These are phyloP conservation scores for Umbellularia californica DNA, from an alignment of 164 flowering plant genomes.

Conservation along the genomic window DNA sequence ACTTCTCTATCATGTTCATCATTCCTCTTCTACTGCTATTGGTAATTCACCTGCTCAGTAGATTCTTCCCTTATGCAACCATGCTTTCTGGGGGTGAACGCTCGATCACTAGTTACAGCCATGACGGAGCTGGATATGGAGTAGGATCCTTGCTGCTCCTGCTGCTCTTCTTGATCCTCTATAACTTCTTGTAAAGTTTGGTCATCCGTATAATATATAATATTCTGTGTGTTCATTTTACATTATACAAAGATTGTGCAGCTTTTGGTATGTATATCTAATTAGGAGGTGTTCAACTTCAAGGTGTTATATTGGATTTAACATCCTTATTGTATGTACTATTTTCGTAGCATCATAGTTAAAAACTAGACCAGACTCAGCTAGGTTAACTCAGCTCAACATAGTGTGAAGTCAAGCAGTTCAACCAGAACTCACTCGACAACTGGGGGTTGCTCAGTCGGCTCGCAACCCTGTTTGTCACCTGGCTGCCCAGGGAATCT, in stretches of 20 bases:
- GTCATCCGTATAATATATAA: neutral
- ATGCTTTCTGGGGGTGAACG: constrained; percentile 7
- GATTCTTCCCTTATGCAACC: constrained; percentile 17
- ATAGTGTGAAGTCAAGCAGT: neutral
- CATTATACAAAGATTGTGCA: neutral
- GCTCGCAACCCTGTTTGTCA: too few species aligned
- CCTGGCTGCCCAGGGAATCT: too few species aligned
- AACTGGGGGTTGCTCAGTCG: too few species aligned
- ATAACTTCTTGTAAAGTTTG: constrained; percentile 16
- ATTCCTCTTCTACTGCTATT: constrained; percentile 24
- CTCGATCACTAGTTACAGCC: constrained; percentile 9
- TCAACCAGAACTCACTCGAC: neutral
- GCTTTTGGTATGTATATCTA: neutral
- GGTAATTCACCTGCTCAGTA: constrained; percentile 23
- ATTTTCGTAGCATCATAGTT: neutral
- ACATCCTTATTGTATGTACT: too few species aligned
- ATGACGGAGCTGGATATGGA: constrained; percentile 30
- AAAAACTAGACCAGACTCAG: neutral
- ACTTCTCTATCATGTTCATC: constrained; percentile 11
- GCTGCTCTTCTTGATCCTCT: constrained; percentile 38
- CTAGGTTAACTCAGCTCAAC: neutral
- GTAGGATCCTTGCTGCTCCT: constrained; percentile 33
- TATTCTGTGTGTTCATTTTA: too few species aligned
- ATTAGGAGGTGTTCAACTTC: neutral
- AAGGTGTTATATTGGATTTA: neutral